A percentile compares a stretch with the other conserved stretches of the same genome.
phyloP scores from a whole-genome alignment of 345 rosid species.

The Eucalyptus pauciflora region DNA sequence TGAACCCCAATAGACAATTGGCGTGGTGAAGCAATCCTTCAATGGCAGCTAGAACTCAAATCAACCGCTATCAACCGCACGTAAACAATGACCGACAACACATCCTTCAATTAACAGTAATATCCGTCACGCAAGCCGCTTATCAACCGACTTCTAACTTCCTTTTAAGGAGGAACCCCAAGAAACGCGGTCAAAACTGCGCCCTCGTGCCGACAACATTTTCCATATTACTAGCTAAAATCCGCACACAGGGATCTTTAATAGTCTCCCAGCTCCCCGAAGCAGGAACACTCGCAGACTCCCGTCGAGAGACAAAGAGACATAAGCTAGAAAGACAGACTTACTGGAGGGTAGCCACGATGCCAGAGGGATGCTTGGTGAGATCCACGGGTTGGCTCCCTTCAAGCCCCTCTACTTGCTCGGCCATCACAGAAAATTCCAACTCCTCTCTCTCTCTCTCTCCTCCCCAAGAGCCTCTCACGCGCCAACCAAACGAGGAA shows the following conservation, averaged over 20 bases:
- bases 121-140: neutral
- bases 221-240: neutral
- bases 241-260: neutral
- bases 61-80: neutral
- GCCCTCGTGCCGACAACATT: neutral
- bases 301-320: neutral
- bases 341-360: conserved; percentile 94
- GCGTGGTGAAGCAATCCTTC: neutral
- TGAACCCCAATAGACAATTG: neutral
- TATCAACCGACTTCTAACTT: neutral
- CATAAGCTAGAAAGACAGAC: neutral
- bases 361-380: conserved; percentile 87
- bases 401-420: conserved; percentile 48
- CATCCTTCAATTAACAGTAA: neutral
- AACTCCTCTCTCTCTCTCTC: neutral
- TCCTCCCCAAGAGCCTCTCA: neutral
- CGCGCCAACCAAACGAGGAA: neutral
- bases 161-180: neutral
- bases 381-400: conserved; percentile 94
- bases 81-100: neutral
- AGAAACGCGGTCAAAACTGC: neutral
- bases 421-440: conserved; percentile 34
- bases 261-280: neutral
- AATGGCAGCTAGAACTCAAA: neutral
- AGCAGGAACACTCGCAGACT: neutral